Evolutionary conservation across 177 flowering plant species (phyloP), one percentile per base, ranked within the genome.

Genomic region (Vitis hybrid): DNA sequence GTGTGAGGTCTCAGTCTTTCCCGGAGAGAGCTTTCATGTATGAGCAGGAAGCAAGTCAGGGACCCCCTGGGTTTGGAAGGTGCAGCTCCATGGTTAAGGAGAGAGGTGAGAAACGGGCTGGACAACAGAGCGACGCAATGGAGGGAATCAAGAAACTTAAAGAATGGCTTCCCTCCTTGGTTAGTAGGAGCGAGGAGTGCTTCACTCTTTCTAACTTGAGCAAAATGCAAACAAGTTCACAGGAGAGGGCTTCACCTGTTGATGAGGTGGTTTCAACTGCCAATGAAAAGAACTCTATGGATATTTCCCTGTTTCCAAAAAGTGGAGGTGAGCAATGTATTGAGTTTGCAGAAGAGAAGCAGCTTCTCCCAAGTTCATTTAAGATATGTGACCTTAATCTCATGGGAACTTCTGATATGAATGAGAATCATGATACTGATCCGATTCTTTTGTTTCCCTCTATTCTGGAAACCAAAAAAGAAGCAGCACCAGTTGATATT

Each of bases 301-400:
- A 71, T 68, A 74, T 69, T 58, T 70, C 80, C 61, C 62, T 77
- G 55, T 79, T 77, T 72, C 73, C 82, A 11, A 71, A 71, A 57
- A 75, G 50, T 31, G 71, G 63, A 49, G 74, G 65, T 65, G 82
- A 81, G 65, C 60, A 75, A 10, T 64, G 66, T 66, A 59, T 69
- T 63, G 83, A 76, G 65, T 80, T 66, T 71, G 77, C 78, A 56
- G 82, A 91, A 79, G 95, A 87, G 75, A 93, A 86, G 77, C 90
- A 85, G 78, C 79, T 83, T 55, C 81, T 91, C 64, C 86, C 92
- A 1, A 80, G 79, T 76, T 85, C 94, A 21, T 92, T 84, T 72
- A 92, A 90, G 81, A 91, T 88, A 16, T 89, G 90, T 73, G 99
- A 94, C 72, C 95, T 92, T 70, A 92, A 94, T 82, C 90, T 90